A percentile compares a stretch with the other conserved stretches of the same genome.
phyloP scores from a whole-genome alignment of 768 basidiomycete genomes.

The Tylopilus intermedius region DNA sequence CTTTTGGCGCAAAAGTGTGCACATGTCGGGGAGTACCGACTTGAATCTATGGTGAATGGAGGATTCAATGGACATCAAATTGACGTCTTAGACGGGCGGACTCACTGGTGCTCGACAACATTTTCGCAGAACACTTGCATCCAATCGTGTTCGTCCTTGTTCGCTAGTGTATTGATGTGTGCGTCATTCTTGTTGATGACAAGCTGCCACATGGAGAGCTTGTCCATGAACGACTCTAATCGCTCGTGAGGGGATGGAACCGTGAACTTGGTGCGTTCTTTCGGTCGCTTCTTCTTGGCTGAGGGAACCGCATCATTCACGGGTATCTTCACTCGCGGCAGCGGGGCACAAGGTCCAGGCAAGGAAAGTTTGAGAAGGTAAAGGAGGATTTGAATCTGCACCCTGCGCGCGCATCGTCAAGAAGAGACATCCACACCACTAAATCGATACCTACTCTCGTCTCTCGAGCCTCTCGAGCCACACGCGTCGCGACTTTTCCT shows the following conservation, averaged over 20 bases:
- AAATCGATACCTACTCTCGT: slow-evolving; percentile 48
- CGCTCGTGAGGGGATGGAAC: slow-evolving; percentile 40
- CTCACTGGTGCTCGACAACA: slow-evolving; percentile 61
- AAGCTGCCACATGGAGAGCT: slow-evolving; percentile 74
- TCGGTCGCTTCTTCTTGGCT: slow-evolving; percentile 31
- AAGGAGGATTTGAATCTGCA: slow-evolving; percentile 71
- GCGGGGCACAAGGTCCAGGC: slow-evolving; percentile 38
- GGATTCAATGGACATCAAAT: neutral
- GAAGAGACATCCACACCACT: neutral
- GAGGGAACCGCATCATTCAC: slow-evolving; percentile 22
- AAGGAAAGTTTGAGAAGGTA: slow-evolving; percentile 63
- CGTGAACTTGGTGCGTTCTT: slow-evolving; percentile 19
- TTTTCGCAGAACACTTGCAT: slow-evolving; percentile 67
- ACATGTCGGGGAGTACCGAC: slow-evolving; percentile 45
- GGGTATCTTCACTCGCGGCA: slow-evolving; percentile 27
- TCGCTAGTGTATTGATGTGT: neutral
- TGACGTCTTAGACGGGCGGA: neutral
- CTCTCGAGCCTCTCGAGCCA: slow-evolving; percentile 67
- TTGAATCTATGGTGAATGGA: slow-evolving; percentile 45
- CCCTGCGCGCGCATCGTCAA: slow-evolving; percentile 38
- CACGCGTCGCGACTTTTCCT: slow-evolving; percentile 47
- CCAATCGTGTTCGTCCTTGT: slow-evolving; percentile 54
- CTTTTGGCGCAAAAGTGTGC: slow-evolving; percentile 57
- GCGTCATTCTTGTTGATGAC: slow-evolving; percentile 37
- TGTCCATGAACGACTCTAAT: slow-evolving; percentile 73